These are phyloP conservation scores for Podaxis sp. DNA, from an alignment of 768 basidiomycete species.

Conservation along the genomic window DNA sequence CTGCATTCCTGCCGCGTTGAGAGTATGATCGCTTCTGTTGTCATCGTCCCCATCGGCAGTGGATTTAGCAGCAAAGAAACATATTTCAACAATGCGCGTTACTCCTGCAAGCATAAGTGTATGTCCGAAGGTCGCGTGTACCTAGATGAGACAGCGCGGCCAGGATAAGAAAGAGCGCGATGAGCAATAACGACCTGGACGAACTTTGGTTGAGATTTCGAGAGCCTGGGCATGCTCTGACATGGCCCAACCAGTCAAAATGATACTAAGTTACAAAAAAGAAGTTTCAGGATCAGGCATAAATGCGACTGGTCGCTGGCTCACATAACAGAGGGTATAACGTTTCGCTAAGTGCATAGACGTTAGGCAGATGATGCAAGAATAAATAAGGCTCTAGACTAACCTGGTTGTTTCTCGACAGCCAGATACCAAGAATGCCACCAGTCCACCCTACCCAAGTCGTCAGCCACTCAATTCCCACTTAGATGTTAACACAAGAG, in stretches of 20 bases:
- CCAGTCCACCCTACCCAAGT: constrained; percentile 79
- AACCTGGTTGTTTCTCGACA: constrained; percentile 76
- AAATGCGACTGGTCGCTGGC: constrained; percentile 17
- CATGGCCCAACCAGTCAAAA: constrained; percentile 94
- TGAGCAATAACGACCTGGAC: neutral
- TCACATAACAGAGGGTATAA: constrained; percentile 82
- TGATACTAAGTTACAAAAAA: constrained; percentile 49
- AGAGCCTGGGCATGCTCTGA: constrained; percentile 84
- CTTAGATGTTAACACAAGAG: neutral
- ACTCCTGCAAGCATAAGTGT: constrained; percentile 83
- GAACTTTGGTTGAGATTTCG: constrained; percentile 79
- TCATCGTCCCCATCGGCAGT: constrained; percentile 42
- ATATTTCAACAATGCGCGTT: constrained; percentile 79
- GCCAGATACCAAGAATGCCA: constrained; percentile 82
- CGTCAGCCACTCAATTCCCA: constrained; percentile 5
- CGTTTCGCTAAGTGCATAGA: constrained; percentile 50
- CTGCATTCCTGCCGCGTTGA: constrained; percentile 34
- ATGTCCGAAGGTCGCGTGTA: constrained; percentile 82
- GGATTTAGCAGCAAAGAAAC: constrained; percentile 55
- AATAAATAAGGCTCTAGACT: constrained; percentile 15
- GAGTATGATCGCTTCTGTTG: constrained; percentile 63
- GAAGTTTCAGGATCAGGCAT: neutral
- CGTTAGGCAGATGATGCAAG: neutral
- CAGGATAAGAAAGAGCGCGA: neutral
- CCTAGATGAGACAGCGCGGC: constrained; percentile 36